Base-by-base conservation (phyloP, 768 basidiomycete genomes). In the Chlorophyllum brunneum region DNA sequence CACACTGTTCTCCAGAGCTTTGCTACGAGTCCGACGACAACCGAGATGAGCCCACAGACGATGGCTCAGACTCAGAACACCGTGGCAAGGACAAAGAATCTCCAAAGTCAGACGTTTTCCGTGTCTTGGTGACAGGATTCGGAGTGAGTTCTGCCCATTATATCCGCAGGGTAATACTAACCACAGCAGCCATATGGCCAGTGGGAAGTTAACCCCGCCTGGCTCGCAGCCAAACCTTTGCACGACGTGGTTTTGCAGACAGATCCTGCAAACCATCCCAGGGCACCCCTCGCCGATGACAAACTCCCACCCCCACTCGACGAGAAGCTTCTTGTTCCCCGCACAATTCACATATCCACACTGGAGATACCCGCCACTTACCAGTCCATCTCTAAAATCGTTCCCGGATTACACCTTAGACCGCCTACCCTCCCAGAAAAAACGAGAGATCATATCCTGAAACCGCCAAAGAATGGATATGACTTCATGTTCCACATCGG, bases 401-500 rank as follows among this genome's bases (percentile, higher is more conserved):
- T 82, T 0, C 85, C 86, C 9, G 75, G 76, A 8, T 63, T 87
- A 9, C 82, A 87, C 62, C 68, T 74, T n/a, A 70, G 76, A 5
- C 85, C 86, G 1, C 85, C 85, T 6, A 70, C 78, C 16, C 61
- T 73, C 0, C 70, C 75, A 3, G 63, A 67, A 5, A 65, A 71
- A n/a, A 66, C 66, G 4, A 61, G 63, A 15, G 44, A 59, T 11
- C 59, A 62, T 2, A 69, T 68, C 24, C 63, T 75, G 22, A 56
- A 74, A 22, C 66, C 76, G 1, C 77, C 78, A 20, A 63, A 65
- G 16, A 68, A 67, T 45, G 83, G 82, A 10, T 87, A 81, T 58
- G 85, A 87, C 61, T 79, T 88, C 59, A 77, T 87, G 48, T 78
- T 87, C 58, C 86, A 88, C 59, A 73, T 88, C 24, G 86, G 86